These are phyloP conservation scores for Suhomyces xylopsoci DNA, from an alignment of 805 yeast genomes.

Conservation along the genomic window DNA sequence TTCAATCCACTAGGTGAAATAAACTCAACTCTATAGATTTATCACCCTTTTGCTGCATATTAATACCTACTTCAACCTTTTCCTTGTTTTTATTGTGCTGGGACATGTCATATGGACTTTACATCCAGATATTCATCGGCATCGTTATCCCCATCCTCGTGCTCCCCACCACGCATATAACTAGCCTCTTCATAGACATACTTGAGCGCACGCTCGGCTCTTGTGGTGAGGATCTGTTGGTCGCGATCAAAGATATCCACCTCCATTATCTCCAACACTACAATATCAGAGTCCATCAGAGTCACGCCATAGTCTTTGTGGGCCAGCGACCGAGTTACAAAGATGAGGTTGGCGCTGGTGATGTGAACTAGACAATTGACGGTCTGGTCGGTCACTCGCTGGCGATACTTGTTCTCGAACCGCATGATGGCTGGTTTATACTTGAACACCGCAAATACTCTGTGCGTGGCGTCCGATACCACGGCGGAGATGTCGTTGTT, in stretches of 20 bases:
- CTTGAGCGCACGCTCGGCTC: constrained; percentile 17
- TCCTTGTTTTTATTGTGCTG: no score
- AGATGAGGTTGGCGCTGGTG: constrained; percentile 25
- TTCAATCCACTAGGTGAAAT: no score
- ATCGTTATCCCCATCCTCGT: background rate
- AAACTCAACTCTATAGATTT: no score
- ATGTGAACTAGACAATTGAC: constrained; percentile 25
- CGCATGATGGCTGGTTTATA: constrained; percentile 21
- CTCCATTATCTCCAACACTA: constrained; percentile 27
- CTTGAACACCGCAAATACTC: constrained; percentile 29
- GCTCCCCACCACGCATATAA: background rate
- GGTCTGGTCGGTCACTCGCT: constrained; percentile 34
- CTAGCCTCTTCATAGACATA: constrained; percentile 22
- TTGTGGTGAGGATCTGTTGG: constrained; percentile 17
- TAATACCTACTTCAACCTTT: no score
- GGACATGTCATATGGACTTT: background rate
- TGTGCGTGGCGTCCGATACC: constrained; percentile 31
- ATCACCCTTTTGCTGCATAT: no score
- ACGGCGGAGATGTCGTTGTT: constrained; percentile 26
- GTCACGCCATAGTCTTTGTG: constrained; percentile 1
- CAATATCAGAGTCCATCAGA: constrained; percentile 1
- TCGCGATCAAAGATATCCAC: constrained; percentile 33
- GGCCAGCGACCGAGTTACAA: constrained; percentile 9
- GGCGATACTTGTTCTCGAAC: constrained; percentile 30
- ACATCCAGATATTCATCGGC: background rate